These are phyloP conservation scores for Balansia obtecta DNA, from an alignment of 2,329 filamentous ascomycete genomes.

Conservation along the genomic window DNA sequence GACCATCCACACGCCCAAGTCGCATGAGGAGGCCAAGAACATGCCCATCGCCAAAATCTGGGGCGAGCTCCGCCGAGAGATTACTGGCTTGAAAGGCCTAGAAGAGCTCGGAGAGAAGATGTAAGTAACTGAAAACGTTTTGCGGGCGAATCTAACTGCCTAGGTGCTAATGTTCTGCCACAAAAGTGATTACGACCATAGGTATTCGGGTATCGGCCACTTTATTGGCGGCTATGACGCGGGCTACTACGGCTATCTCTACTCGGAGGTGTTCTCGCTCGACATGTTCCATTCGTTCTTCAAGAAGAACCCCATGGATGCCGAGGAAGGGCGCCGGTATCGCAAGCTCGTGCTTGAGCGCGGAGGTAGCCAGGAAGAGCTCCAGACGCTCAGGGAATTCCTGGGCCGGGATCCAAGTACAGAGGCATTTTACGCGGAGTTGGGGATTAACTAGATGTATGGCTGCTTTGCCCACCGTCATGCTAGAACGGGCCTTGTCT, in stretches of 20 bases:
- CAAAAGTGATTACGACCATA: conserved; percentile 56
- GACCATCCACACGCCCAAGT: conserved; percentile 59
- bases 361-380: conserved; percentile 69
- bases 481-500: too few species aligned
- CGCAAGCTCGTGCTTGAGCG: conserved; percentile 66
- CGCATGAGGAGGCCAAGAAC: conserved; percentile 55
- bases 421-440: conserved; percentile 69
- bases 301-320: conserved; percentile 66
- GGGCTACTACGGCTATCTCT: conserved; percentile 67
- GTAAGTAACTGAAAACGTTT: conserved; percentile 25
- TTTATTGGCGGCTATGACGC: conserved; percentile 77
- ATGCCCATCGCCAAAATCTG: conserved; percentile 55
- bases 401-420: conserved; percentile 63
- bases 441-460: conserved; percentile 34
- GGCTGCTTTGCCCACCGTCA: too few species aligned
- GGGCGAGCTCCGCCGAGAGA: conserved; percentile 60
- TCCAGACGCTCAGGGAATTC: conserved; percentile 68
- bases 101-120: conserved; percentile 47
- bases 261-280: conserved; percentile 66
- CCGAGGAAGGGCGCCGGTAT: conserved; percentile 60
- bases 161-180: conserved; percentile 15
- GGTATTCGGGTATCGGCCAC: conserved; percentile 71
- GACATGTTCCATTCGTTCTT: conserved; percentile 83
- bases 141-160: not conserved
- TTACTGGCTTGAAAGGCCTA: conserved; percentile 62